Evolutionary conservation across 768 basidiomycete species (phyloP).

Genomic region (Leccinum disarticulatum): DNA sequence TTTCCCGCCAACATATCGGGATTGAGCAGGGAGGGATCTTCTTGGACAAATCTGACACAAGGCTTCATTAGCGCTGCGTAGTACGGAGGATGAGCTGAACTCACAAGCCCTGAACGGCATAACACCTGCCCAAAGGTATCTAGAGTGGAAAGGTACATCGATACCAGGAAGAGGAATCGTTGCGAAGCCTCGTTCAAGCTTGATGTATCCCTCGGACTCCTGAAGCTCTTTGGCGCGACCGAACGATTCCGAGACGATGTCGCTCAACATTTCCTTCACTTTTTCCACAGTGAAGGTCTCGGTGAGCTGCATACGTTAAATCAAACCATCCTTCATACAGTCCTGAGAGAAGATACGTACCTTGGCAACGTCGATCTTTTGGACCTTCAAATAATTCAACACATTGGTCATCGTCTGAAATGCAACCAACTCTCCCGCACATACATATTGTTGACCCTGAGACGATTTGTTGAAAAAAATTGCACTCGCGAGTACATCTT

Average conservation of each 20-base stretch:
- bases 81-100: slow-evolving; percentile 31
- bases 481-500: neutral
- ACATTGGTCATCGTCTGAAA: slow-evolving; percentile 95
- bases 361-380: slow-evolving; percentile 93
- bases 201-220: slow-evolving; percentile 82
- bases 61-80: neutral
- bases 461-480: slow-evolving; percentile 5
- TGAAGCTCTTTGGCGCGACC: slow-evolving; percentile 76
- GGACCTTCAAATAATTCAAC: slow-evolving; percentile 91
- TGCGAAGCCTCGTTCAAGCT: slow-evolving; percentile 94
- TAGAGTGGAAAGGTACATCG: slow-evolving; percentile 99
- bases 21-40: slow-evolving; percentile 92
- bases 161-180: slow-evolving; percentile 95
- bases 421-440: slow-evolving; percentile 93
- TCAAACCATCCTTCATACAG: neutral
- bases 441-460: slow-evolving; percentile 99
- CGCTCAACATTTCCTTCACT: slow-evolving; percentile 92
- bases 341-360: slow-evolving; percentile 35
- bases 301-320: slow-evolving; percentile 57
- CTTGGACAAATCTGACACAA: slow-evolving; percentile 80
- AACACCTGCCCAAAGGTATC: slow-evolving; percentile 98
- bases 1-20: slow-evolving; percentile 93
- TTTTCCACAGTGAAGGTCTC: slow-evolving; percentile 88
- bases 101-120: slow-evolving; percentile 95
- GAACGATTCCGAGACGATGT: slow-evolving; percentile 85